A percentile compares a stretch with the other conserved stretches of the same genome.
Evolutionary conservation across 2,329 filamentous ascomycete genomes (phyloP).

Genomic region (Oidium heveae): DNA sequence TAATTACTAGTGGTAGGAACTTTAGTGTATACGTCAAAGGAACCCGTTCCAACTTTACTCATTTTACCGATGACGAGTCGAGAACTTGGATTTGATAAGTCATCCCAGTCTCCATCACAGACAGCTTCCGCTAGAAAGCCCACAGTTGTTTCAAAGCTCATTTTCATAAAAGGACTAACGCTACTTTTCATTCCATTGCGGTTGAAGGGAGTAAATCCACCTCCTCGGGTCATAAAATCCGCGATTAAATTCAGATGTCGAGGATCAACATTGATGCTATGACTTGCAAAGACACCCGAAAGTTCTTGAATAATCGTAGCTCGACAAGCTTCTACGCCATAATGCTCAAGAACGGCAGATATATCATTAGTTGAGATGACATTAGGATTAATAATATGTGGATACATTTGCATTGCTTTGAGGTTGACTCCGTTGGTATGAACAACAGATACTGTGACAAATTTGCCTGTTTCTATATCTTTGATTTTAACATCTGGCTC

Average conservation of each 20-base stretch:
- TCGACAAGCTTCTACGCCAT: conserved; percentile 84
- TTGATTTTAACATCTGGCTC: conserved; percentile 31
- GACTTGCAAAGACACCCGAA: conserved; percentile 58
- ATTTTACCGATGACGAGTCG: conserved; percentile 71
- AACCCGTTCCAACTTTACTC: conserved; percentile 65
- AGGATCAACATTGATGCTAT: conserved; percentile 80
- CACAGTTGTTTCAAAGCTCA: conserved; percentile 97
- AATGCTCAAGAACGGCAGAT: conserved; percentile 55
- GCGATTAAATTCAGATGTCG: conserved; percentile 88
- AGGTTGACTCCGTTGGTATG: conserved; percentile 73
- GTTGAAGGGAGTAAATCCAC: conserved; percentile 76
- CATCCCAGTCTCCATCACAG: conserved; percentile 72
- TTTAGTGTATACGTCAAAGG: conserved; percentile 61
- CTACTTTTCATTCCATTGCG: conserved; percentile 68
- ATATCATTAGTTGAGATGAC: conserved; percentile 83
- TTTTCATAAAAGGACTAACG: conserved; percentile 85
- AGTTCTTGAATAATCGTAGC: conserved; percentile 72
- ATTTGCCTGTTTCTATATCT: conserved; percentile 22
- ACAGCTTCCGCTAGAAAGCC: conserved; percentile 84
- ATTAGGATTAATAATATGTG: conserved; percentile 66
- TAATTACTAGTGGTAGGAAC: conserved; percentile 15
- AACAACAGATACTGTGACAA: conserved; percentile 29
- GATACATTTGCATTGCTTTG: conserved; percentile 68
- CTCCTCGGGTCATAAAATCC: conserved; percentile 91
- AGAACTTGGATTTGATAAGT: conserved; percentile 61